Conservation (phyloP, 345 rosid species). For the Combretum micranthum region DNA sequence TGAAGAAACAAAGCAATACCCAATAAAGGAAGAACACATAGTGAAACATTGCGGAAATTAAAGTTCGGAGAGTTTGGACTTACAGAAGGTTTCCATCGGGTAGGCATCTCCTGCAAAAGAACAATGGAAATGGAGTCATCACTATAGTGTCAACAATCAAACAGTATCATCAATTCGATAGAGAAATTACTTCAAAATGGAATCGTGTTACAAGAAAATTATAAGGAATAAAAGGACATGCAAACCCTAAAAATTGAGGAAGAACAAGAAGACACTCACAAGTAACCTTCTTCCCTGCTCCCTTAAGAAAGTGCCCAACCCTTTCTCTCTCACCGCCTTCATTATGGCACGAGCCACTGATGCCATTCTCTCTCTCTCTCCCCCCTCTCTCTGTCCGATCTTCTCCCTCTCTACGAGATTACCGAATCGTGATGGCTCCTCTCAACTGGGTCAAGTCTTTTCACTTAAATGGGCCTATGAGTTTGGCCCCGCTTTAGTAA, state of each 20-base stretch:
- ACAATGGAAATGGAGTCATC: slow-evolving; percentile 13
- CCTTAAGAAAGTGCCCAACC: slow-evolving; percentile 53
- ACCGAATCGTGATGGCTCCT: too few species aligned
- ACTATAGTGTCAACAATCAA: not conserved
- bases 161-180: not conserved
- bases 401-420: not conserved
- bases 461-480: too few species aligned
- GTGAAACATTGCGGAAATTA: not conserved
- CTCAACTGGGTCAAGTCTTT: too few species aligned
- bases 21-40: not conserved
- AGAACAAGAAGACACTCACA: slow-evolving; percentile 26
- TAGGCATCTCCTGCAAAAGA: slow-evolving; percentile 51
- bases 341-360: slow-evolving; percentile 58
- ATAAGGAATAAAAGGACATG: not conserved
- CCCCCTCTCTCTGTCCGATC: not conserved
- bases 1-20: not conserved
- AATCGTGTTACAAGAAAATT: not conserved
- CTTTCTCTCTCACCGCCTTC: slow-evolving; percentile 66
- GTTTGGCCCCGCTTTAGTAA: too few species aligned
- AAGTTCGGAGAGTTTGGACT: slow-evolving; percentile 19
- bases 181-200: not conserved
- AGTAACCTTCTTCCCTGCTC: slow-evolving; percentile 71
- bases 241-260: not conserved
- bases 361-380: slow-evolving; percentile 49
- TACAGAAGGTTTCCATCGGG: slow-evolving; percentile 83